These are phyloP conservation scores for Dionaea muscipula DNA, from an alignment of 179 eudicot species.

Conservation along the genomic window DNA sequence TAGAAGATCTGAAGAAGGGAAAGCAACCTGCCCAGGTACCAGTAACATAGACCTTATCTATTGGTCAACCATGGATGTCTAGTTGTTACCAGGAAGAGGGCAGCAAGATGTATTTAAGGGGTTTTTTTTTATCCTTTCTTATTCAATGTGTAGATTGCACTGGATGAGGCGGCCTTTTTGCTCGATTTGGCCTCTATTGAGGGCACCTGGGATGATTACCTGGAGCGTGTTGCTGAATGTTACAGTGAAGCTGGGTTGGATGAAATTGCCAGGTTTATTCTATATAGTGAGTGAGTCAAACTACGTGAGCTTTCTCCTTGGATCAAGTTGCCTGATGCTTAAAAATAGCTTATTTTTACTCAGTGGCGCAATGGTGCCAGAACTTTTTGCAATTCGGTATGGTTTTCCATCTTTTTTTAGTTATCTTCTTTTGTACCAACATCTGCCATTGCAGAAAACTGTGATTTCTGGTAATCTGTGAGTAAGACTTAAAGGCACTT, in stretches of 20 bases:
- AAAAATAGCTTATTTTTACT: too few species aligned
- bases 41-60: not conserved
- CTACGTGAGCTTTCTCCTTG: not conserved
- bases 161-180: constrained; percentile 67
- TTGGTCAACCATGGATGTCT: too few species aligned
- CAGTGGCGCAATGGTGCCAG: too few species aligned
- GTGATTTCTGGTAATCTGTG: too few species aligned
- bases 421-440: too few species aligned
- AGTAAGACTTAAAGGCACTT: too few species aligned
- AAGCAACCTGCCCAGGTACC: constrained; percentile 57
- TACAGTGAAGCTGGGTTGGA: constrained; percentile 44
- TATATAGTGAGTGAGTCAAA: constrained; percentile 25
- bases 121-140: not conserved
- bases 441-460: too few species aligned
- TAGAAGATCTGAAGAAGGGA: constrained; percentile 56
- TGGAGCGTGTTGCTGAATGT: constrained; percentile 46
- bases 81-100: not conserved
- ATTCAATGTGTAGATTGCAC: constrained; percentile 40
- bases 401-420: too few species aligned
- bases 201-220: constrained; percentile 48
- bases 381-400: too few species aligned
- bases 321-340: too few species aligned
- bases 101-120: not conserved
- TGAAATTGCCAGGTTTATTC: constrained; percentile 49
- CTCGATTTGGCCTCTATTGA: constrained; percentile 61